Evolutionary conservation across 139 green algal genomes (phyloP), one percentile per base, ranked within the genome.

Genomic region (Chlorella sorokiniana): DNA sequence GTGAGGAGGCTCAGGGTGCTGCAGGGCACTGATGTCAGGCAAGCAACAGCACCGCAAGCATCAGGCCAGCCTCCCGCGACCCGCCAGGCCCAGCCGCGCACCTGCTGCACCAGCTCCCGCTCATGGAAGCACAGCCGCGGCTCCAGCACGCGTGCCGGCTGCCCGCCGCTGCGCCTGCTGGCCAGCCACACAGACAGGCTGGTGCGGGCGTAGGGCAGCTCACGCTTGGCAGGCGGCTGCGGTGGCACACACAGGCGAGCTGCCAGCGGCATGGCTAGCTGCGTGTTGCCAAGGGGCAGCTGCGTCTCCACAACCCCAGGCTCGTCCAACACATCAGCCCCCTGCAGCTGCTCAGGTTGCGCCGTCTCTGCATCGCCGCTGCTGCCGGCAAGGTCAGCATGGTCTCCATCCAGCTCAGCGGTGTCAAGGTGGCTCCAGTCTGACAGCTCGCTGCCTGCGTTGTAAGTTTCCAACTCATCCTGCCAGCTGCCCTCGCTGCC

Each of bases 141-240:
- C 52, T 82, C 59, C 51, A 86, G 42, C 54, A 81, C 31, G 18
- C 71, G 41, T 23, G 56, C 71, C 41, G 81, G 81, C n/a, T 82
- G 81, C 4, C 81, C 81, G 3, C 72, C 72, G 40, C 81, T 86
- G 27, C 16, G 41, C 25, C 69, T 82, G 72, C 45, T 67, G n/a
- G 81, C 81, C 56, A 86, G 81, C 81, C 81, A 86, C 29, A 86
- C 75, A 1, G 81, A 45, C 71, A 86, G 81, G 40, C 65, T 81
- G 37, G 25, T 69, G 42, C 48, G 71, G 1, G 44, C 38, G 44
- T 85, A 85, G 1, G 68, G 73, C 37, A 54, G 51, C 38, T 69
- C 73, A 2, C 37, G 73, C 0, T 11, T 42, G 9, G 22, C 25
- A n/a, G 78, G 65, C 3, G 40, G 3, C 48, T 27, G 48, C 29